Conservation (phyloP, 202 grass and related monocot species). For the Sporobolus alterniflorus region DNA sequence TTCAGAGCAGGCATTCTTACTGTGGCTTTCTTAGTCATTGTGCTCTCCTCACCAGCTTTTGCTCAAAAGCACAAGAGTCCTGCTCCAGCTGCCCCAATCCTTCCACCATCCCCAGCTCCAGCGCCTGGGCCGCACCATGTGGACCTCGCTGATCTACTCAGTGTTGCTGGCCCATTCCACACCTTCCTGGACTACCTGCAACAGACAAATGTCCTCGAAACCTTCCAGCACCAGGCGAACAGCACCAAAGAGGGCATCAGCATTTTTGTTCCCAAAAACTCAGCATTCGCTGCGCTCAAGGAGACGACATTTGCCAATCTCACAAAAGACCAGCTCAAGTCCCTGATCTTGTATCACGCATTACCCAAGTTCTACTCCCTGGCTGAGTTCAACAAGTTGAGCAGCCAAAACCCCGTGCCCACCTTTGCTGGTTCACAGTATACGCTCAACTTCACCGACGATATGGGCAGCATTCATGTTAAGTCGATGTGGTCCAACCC, state of each 20-base stretch:
- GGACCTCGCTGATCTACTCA: conserved; percentile 74
- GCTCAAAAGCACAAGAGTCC: conserved; percentile 61
- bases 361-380: conserved; percentile 88
- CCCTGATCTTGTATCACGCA: conserved; percentile 77
- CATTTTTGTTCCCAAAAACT: conserved; percentile 79
- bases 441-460: conserved; percentile 76
- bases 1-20: conserved; percentile 37
- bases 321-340: conserved; percentile 78
- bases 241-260: conserved; percentile 78
- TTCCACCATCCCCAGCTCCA: conserved; percentile 62
- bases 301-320: conserved; percentile 76
- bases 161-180: conserved; percentile 80
- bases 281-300: conserved; percentile 63
- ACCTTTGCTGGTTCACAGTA: conserved; percentile 78
- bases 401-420: conserved; percentile 65
- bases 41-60: conserved; percentile 46
- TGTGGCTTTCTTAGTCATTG: conserved; percentile 45
- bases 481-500: conserved; percentile 89
- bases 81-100: conserved; percentile 39
- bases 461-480: conserved; percentile 72
- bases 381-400: conserved; percentile 85
- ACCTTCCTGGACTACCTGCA: conserved; percentile 81
- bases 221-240: conserved; percentile 92
- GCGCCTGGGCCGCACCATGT: conserved; percentile 68
- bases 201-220: conserved; percentile 73